Conservation (phyloP, 2,329 filamentous ascomycete genomes). For the Fusarium sacchari region DNA sequence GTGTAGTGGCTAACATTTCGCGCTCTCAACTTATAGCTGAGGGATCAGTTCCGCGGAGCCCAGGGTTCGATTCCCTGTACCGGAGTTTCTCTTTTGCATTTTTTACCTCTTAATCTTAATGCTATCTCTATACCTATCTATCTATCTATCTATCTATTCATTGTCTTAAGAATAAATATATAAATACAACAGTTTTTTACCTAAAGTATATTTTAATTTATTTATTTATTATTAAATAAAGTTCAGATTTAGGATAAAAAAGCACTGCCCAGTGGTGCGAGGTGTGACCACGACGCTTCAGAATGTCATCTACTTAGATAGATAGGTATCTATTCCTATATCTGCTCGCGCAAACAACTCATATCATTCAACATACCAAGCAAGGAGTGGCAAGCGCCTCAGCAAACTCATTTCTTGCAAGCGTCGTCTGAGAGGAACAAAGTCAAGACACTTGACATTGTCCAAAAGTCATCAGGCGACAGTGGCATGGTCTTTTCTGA, state of each 20-base stretch:
- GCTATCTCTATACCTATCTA: too few relatives aligned
- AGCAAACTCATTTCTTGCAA: neutral
- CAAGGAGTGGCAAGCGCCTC: neutral
- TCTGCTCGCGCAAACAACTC: neutral
- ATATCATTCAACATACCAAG: neutral
- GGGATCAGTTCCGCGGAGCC: conserved; percentile 36
- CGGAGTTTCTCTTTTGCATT: conserved; percentile 25
- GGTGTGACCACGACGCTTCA: neutral
- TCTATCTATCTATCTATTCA: neutral
- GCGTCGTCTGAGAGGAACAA: neutral
- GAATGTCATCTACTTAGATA: neutral
- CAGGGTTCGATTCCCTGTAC: conserved; percentile 45
- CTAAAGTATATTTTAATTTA: neutral
- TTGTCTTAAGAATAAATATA: too few relatives aligned
- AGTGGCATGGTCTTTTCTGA: neutral
- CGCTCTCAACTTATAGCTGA: conserved; percentile 42
- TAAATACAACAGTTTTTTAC: too few relatives aligned
- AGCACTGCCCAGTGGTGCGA: neutral
- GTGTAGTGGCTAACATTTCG: conserved; percentile 50
- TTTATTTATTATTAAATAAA: neutral
- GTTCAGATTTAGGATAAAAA: neutral
- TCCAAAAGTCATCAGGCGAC: neutral
- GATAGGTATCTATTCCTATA: too few relatives aligned
- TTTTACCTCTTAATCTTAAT: neutral
- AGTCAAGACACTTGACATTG: neutral